Evolutionary conservation across 2,329 filamentous ascomycete genomes (phyloP).

Genomic region (Fonsecaea multimorphosa): DNA sequence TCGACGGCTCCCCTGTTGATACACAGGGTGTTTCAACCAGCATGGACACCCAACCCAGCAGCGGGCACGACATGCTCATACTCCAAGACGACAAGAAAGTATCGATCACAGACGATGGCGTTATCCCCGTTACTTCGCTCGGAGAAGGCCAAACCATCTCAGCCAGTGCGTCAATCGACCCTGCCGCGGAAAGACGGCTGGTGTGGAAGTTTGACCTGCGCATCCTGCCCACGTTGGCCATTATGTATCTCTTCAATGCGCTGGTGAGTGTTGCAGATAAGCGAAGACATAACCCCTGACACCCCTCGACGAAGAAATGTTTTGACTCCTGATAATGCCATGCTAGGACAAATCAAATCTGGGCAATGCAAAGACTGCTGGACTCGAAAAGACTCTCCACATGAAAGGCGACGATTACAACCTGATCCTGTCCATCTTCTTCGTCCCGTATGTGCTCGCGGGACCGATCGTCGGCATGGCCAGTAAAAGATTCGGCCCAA

Average conservation of each 20-base stretch:
- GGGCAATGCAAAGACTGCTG: conserved; percentile 64
- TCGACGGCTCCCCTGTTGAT: background rate
- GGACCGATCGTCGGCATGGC: conserved; percentile 70
- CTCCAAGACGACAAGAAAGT: conserved; percentile 20
- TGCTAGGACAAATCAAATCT: conserved; percentile 56
- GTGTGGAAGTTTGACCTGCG: conserved; percentile 62
- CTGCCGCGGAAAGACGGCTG: conserved; percentile 55
- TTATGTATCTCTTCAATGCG: conserved; percentile 63
- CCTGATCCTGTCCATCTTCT: conserved; percentile 73
- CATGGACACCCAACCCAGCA: conserved; percentile 17
- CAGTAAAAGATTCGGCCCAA: conserved; percentile 71
- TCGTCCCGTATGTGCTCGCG: conserved; percentile 74
- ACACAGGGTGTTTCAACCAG: background rate
- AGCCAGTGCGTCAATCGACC: conserved; percentile 46
- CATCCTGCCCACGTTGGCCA: conserved; percentile 63
- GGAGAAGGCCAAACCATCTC: conserved; percentile 21
- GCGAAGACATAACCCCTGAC: too few species aligned
- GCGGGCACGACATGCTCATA: background rate
- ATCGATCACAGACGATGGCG: conserved; percentile 21
- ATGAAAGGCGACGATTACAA: conserved; percentile 72
- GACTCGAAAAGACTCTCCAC: conserved; percentile 57
- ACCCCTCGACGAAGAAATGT: too few species aligned
- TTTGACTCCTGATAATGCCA: too few species aligned
- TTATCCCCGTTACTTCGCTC: conserved; percentile 11
- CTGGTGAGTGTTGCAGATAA: conserved; percentile 6